Evolutionary conservation across 495 filamentous ascomycete genomes (phyloP).

Genomic region (Choiromyces venosus): DNA sequence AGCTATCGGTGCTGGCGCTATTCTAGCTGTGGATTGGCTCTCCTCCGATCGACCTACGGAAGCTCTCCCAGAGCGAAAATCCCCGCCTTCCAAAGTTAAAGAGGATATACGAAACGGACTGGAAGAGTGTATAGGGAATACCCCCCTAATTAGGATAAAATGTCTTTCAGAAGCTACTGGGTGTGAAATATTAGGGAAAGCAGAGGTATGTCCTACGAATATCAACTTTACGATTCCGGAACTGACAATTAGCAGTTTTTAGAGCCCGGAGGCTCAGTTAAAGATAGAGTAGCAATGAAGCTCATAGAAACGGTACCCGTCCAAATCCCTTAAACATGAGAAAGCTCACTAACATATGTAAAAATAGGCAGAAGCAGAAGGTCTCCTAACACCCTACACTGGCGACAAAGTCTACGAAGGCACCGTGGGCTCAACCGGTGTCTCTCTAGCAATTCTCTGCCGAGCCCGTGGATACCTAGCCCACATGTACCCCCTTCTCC

Average conservation of each 20-base stretch:
- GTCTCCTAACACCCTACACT: constrained; percentile 67
- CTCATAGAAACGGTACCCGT: constrained; percentile 66
- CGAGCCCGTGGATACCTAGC: constrained; percentile 83
- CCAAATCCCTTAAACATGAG: not conserved
- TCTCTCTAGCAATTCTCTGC: constrained; percentile 83
- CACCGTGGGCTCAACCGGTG: constrained; percentile 89
- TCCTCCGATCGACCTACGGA: constrained; percentile 9
- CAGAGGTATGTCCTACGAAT: constrained; percentile 59
- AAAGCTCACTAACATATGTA: constrained; percentile 11
- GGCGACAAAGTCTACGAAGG: constrained; percentile 97
- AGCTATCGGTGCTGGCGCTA: constrained; percentile 19
- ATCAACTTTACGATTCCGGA: not conserved
- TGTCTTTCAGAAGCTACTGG: constrained; percentile 87
- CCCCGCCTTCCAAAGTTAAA: not conserved
- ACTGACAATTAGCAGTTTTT: constrained; percentile 55
- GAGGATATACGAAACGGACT: constrained; percentile 60
- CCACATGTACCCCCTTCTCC: constrained; percentile 60
- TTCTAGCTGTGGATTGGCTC: constrained; percentile 23
- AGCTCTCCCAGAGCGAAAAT: not conserved
- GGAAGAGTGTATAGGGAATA: constrained; percentile 90
- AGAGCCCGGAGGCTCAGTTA: constrained; percentile 91
- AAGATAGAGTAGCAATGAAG: constrained; percentile 86
- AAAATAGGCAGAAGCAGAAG: constrained; percentile 65
- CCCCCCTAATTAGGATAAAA: constrained; percentile 80
- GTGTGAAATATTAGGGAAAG: constrained; percentile 87